phyloP scores from a whole-genome alignment of 257 asterid species.

The Asclepias syriaca region DNA sequence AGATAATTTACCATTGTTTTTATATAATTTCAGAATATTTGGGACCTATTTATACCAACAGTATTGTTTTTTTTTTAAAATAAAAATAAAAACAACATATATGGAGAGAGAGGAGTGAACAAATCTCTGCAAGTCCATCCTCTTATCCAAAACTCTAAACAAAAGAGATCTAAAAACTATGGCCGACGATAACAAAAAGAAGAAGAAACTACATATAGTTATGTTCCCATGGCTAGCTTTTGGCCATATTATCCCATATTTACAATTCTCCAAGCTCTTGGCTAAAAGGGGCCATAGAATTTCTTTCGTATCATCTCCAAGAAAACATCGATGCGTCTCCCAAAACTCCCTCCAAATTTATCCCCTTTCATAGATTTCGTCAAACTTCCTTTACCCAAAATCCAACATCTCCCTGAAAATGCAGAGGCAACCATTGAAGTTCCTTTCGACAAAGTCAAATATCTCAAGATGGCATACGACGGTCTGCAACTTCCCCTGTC shows the following conservation, averaged over 20 bases:
- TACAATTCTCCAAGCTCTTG: conserved; percentile 42
- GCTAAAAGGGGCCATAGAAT: conserved; percentile 44
- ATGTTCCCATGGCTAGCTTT: conserved; percentile 72
- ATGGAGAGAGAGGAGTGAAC: too few relatives aligned
- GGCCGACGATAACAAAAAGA: conserved; percentile 8
- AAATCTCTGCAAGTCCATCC: not conserved
- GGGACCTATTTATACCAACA: too few relatives aligned
- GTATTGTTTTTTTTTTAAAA: too few relatives aligned
- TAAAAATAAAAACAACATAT: too few relatives aligned
- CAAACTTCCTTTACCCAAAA: conserved; percentile 34
- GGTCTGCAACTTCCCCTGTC: conserved; percentile 19
- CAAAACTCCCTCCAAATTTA: conserved; percentile 30
- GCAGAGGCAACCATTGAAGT: conserved; percentile 33
- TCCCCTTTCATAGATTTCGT: conserved; percentile 27
- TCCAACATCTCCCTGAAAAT: conserved; percentile 20
- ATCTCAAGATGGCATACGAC: conserved; percentile 32
- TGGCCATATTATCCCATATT: conserved; percentile 55
- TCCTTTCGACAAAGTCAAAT: conserved; percentile 18
- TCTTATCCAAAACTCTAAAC: not conserved
- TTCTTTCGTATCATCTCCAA: conserved; percentile 47
- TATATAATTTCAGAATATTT: too few relatives aligned
- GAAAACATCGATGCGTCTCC: conserved; percentile 56
- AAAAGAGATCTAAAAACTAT: conserved; percentile 12
- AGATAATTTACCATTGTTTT: too few relatives aligned
- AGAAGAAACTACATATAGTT: conserved; percentile 27